Conservation (phyloP, 1,284 basidiomycete species). For the Naganishia albida region DNA sequence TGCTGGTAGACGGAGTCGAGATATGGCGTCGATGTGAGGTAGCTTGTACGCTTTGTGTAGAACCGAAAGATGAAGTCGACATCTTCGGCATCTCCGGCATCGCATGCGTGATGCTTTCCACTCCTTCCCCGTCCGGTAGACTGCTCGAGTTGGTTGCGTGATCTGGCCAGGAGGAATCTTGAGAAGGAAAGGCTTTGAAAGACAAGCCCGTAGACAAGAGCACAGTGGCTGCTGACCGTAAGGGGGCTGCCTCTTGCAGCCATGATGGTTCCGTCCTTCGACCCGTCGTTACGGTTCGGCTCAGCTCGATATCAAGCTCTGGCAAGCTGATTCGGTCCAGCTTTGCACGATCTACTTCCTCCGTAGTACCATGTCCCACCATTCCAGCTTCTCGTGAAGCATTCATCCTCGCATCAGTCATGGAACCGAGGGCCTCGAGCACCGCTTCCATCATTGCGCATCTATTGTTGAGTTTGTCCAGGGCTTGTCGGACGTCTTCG, state of each 20-base stretch:
- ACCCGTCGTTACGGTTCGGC: too few relatives aligned
- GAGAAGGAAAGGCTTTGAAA: not conserved
- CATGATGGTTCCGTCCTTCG: not conserved
- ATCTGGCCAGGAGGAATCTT: not conserved
- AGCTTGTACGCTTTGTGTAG: too few relatives aligned
- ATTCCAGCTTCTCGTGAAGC: not conserved
- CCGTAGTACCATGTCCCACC: not conserved
- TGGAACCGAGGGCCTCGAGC: not conserved
- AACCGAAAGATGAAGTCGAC: too few relatives aligned
- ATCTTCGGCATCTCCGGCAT: too few relatives aligned
- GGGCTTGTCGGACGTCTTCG: not conserved
- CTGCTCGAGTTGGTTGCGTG: not conserved
- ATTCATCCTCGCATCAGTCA: not conserved
- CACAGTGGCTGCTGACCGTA: not conserved
- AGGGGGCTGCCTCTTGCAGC: not conserved
- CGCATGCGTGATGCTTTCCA: too few relatives aligned
- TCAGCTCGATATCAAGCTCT: too few relatives aligned
- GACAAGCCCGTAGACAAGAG: not conserved
- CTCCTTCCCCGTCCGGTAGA: not conserved
- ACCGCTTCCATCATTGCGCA: not conserved
- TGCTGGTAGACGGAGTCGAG: too few relatives aligned
- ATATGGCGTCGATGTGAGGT: too few relatives aligned
- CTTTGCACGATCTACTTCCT: too few relatives aligned
- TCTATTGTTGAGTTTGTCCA: not conserved
- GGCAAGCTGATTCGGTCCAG: too few relatives aligned